Conservation (phyloP, 345 rosid genomes). For the Brassica rapa region DNA sequence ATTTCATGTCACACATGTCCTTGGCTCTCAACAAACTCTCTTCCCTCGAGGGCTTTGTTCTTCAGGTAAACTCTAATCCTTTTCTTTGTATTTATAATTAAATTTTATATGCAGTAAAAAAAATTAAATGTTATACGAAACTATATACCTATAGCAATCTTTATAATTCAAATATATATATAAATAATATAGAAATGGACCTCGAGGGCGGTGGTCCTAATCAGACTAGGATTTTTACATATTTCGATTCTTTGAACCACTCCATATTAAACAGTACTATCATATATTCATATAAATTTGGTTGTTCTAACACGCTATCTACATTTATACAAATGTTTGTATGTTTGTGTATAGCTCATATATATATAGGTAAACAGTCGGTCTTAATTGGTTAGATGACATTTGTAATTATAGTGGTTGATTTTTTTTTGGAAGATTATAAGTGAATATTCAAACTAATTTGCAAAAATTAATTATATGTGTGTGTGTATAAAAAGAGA, state of each 20-base stretch:
- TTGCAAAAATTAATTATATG: background rate
- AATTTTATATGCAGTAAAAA: background rate
- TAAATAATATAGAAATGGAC: conserved; percentile 19
- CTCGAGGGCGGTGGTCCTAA: conserved; percentile 31
- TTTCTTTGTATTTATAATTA: background rate
- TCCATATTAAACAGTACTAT: conserved; percentile 33
- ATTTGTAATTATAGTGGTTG: conserved; percentile 23
- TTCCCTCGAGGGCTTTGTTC: conserved; percentile 78
- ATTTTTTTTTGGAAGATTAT: conserved; percentile 3
- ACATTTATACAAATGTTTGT: conserved; percentile 25
- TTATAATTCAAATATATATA: background rate
- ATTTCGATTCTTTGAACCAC: conserved; percentile 35
- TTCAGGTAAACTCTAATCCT: conserved; percentile 60
- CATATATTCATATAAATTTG: conserved; percentile 1
- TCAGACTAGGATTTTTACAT: conserved; percentile 13
- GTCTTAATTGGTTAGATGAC: conserved; percentile 9
- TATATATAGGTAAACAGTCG: conserved; percentile 10
- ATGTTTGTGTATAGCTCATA: conserved; percentile 18
- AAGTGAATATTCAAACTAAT: conserved; percentile 11
- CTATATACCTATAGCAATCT: background rate
- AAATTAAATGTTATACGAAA: background rate
- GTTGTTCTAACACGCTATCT: conserved; percentile 36
- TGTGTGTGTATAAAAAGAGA: background rate
- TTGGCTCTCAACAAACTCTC: conserved; percentile 95
- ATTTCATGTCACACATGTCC: conserved; percentile 98